These are phyloP conservation scores for Solanum microdontum DNA, from an alignment of 257 asterid genomes.

Conservation along the genomic window DNA sequence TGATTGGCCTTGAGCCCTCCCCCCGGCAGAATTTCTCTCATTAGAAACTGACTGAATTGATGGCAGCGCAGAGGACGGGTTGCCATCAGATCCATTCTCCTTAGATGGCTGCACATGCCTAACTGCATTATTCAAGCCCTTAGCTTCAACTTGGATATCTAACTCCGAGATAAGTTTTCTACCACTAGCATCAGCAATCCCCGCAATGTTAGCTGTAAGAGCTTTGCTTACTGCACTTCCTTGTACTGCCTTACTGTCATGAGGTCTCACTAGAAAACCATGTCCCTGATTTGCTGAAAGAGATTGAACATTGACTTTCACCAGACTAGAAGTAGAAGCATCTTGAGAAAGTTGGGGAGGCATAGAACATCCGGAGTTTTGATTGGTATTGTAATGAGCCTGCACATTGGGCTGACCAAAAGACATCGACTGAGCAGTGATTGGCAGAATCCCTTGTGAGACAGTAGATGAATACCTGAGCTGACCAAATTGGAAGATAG, in stretches of 20 bases:
- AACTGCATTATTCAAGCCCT: conserved; percentile 22
- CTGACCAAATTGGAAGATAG: conserved; percentile 84
- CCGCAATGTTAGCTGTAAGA: conserved; percentile 14
- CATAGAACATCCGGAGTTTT: conserved; percentile 30
- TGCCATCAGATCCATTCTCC: conserved; percentile 36
- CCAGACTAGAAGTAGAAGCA: conserved; percentile 20
- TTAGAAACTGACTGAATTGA: conserved; percentile 24
- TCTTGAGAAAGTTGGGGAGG: conserved; percentile 33
- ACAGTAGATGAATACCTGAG: conserved; percentile 55
- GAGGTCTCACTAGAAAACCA: conserved; percentile 25
- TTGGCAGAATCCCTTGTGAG: conserved; percentile 56
- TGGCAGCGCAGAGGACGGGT: conserved; percentile 20
- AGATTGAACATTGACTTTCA: conserved; percentile 22
- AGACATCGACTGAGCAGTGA: conserved; percentile 48
- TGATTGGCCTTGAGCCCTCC: conserved; percentile 31
- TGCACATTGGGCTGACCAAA: conserved; percentile 54
- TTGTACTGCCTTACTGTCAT: conserved; percentile 17
- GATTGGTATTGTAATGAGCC: conserved; percentile 30
- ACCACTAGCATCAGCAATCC: conserved; percentile 21
- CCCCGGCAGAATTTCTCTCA: conserved; percentile 33
- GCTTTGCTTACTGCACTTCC: conserved; percentile 10
- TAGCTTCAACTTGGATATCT: conserved; percentile 30
- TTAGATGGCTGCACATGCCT: conserved; percentile 19
- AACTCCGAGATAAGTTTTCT: conserved; percentile 19
- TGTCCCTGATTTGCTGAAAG: conserved; percentile 26